A percentile compares a stretch with the other conserved stretches of the same genome.
These are phyloP conservation scores for Penicillium herquei DNA, from an alignment of 495 filamentous ascomycete genomes.

Conservation along the genomic window DNA sequence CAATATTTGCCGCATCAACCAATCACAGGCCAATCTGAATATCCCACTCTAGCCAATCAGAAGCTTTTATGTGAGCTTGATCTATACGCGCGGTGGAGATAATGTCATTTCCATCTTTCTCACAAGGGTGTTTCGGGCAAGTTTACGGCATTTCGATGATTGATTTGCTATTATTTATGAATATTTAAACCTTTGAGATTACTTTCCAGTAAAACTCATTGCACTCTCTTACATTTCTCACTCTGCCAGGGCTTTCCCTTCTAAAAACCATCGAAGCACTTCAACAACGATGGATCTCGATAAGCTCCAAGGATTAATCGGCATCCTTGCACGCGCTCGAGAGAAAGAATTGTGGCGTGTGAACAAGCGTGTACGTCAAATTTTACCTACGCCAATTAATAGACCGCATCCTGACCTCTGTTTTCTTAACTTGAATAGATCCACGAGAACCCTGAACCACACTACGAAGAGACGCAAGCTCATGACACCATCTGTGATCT, in stretches of 20 bases:
- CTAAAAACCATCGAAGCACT: no score
- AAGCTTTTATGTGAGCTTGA: neutral
- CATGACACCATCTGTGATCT: constrained; percentile 13
- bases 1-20: neutral
- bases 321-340: neutral
- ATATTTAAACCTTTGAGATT: no score
- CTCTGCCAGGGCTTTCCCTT: no score
- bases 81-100: neutral
- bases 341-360: neutral
- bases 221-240: no score
- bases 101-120: no score
- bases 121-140: no score
- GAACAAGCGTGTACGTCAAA: neutral
- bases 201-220: no score
- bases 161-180: no score
- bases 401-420: no score
- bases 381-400: no score
- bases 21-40: neutral
- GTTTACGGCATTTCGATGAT: no score
- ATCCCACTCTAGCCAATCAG: neutral
- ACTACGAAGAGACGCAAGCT: constrained; percentile 13
- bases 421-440: neutral
- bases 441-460: constrained; percentile 12
- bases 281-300: neutral
- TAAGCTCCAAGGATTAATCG: neutral